Conservation (phyloP, 1,284 basidiomycete genomes). For the Tremellales sp. region DNA sequence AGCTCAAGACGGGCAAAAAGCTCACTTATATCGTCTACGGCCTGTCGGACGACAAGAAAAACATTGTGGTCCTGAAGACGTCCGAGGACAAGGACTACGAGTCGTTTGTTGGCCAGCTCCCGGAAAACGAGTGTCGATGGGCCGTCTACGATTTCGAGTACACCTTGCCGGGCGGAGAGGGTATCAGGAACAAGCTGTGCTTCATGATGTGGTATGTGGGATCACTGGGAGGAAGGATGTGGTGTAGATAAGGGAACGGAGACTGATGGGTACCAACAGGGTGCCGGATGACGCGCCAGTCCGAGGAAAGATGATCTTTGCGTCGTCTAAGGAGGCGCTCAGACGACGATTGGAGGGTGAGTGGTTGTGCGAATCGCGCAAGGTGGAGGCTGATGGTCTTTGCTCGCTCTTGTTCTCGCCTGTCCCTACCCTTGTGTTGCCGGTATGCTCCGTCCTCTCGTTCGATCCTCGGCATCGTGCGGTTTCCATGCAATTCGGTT, state of each 20-base stretch:
- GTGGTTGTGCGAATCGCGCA: background rate
- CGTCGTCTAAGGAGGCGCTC: slow-evolving; percentile 86
- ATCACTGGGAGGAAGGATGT: no score
- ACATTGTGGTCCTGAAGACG: slow-evolving; percentile 72
- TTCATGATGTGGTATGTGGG: slow-evolving; percentile 71
- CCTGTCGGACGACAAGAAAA: slow-evolving; percentile 62
- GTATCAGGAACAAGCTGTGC: slow-evolving; percentile 84
- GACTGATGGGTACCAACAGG: no score
- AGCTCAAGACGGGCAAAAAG: slow-evolving; percentile 80
- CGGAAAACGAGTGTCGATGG: slow-evolving; percentile 74
- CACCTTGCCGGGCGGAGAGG: slow-evolving; percentile 68
- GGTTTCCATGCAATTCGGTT: no score
- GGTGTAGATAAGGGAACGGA: no score
- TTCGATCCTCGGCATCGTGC: no score
- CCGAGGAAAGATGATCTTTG: slow-evolving; percentile 92
- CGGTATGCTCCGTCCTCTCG: slow-evolving; percentile 8
- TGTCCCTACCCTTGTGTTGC: slow-evolving; percentile 3
- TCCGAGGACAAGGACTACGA: slow-evolving; percentile 61
- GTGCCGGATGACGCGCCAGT: slow-evolving; percentile 81
- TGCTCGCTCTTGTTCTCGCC: background rate
- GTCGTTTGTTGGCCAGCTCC: slow-evolving; percentile 70
- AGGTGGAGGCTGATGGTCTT: background rate
- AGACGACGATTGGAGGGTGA: slow-evolving; percentile 58
- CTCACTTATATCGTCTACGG: slow-evolving; percentile 83
- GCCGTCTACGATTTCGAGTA: slow-evolving; percentile 92